These are phyloP conservation scores for Drechslera avenae DNA, from an alignment of 2,329 filamentous ascomycete genomes.

Conservation along the genomic window DNA sequence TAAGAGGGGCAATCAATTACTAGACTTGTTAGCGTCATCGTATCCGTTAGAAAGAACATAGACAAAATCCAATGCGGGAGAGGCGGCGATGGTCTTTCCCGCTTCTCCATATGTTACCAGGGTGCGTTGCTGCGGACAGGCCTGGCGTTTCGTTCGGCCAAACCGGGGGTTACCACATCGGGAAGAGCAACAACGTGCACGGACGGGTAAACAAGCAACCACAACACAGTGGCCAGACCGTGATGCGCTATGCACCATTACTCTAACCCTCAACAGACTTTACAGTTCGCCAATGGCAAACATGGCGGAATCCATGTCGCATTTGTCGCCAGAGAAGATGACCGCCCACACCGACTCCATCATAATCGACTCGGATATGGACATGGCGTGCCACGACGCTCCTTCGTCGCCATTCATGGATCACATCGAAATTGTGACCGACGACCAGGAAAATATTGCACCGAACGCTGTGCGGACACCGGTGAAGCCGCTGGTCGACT, in stretches of 20 bases:
- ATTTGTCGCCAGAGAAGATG: constrained; percentile 38
- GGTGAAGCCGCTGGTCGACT: constrained; percentile 27
- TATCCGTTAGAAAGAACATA: neutral
- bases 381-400: constrained; percentile 49
- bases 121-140: neutral
- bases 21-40: constrained; percentile 14
- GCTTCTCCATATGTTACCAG: neutral
- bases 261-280: constrained; percentile 20
- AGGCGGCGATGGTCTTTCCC: no score
- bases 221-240: constrained; percentile 12
- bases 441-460: constrained; percentile 47
- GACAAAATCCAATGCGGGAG: no score
- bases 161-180: constrained; percentile 15
- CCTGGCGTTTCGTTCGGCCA: constrained; percentile 5
- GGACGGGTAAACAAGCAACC: constrained; percentile 22
- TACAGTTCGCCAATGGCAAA: constrained; percentile 10
- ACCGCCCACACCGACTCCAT: constrained; percentile 30
- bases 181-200: constrained; percentile 17
- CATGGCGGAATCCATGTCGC: constrained; percentile 43
- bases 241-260: constrained; percentile 16
- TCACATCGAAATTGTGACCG: constrained; percentile 44
- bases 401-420: constrained; percentile 57
- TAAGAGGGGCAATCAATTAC: constrained; percentile 51
- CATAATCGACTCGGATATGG: constrained; percentile 37
- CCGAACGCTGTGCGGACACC: constrained; percentile 31